Evolutionary conservation across 495 filamentous ascomycete genomes (phyloP).

Genomic region (Penicillium steckii): DNA sequence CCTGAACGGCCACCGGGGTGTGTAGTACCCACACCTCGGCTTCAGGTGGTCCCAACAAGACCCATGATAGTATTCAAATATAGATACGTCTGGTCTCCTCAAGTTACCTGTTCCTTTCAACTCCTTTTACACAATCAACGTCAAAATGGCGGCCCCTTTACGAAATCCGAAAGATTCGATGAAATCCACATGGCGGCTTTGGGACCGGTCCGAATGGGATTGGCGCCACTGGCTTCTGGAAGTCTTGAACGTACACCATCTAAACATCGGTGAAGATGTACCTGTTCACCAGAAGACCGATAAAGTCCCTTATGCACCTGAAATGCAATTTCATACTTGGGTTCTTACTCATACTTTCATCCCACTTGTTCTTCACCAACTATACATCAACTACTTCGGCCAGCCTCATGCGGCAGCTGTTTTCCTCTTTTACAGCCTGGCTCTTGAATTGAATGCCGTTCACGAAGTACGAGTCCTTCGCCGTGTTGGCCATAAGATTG

Average conservation of each 20-base stretch:
- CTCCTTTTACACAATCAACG: background rate
- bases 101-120: background rate
- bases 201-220: constrained; percentile 23
- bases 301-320: constrained; percentile 25
- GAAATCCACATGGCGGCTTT: constrained; percentile 35
- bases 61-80: background rate
- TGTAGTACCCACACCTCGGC: background rate
- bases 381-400: constrained; percentile 17
- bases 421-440: constrained; percentile 24
- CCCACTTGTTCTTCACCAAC: constrained; percentile 25
- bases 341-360: constrained; percentile 21
- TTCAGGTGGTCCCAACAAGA: background rate
- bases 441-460: constrained; percentile 29
- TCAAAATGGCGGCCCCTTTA: constrained; percentile 5
- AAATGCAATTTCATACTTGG: constrained; percentile 21
- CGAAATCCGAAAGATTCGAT: constrained; percentile 32
- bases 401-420: constrained; percentile 10
- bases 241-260: constrained; percentile 18
- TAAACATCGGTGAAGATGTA: constrained; percentile 19
- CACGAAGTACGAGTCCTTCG: constrained; percentile 23
- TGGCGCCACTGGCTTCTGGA: constrained; percentile 23
- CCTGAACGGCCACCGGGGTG: background rate
- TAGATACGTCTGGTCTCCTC: background rate
- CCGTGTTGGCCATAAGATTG: constrained; percentile 19
- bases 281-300: constrained; percentile 27